phyloP scores from a whole-genome alignment of 495 filamentous ascomycete species.

The Aspergillus haitiensis region DNA sequence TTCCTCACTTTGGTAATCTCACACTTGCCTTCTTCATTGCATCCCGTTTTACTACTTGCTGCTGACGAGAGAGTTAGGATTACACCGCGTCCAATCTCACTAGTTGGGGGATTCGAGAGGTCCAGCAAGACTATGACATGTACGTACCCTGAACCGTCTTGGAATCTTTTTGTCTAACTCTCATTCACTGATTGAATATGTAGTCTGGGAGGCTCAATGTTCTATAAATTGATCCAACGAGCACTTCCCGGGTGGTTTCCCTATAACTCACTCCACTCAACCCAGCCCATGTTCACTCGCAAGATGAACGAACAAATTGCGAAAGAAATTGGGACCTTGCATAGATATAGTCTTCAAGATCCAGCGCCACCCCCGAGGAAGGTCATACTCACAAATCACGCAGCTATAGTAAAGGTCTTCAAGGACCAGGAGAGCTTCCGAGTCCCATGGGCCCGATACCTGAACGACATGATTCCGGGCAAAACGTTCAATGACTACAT shows the following conservation, averaged over 20 bases:
- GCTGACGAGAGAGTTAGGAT: conserved; percentile 10
- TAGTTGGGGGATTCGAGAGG: conserved; percentile 30
- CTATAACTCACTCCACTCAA: conserved; percentile 30
- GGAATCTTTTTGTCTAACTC: neutral
- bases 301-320: conserved; percentile 30
- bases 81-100: conserved; percentile 27
- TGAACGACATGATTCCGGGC: conserved; percentile 20
- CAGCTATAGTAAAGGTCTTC: conserved; percentile 13
- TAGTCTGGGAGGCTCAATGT: conserved; percentile 24
- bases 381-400: neutral
- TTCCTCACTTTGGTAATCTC: neutral
- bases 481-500: conserved; percentile 18
- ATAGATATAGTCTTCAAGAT: conserved; percentile 18
- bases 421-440: conserved; percentile 19
- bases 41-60: no score
- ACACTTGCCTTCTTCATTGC: no score
- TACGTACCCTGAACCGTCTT: neutral
- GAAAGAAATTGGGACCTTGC: conserved; percentile 20
- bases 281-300: conserved; percentile 33
- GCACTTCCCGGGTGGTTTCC: conserved; percentile 32
- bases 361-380: conserved; percentile 15
- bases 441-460: conserved; percentile 14
- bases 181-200: neutral
- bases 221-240: conserved; percentile 30
- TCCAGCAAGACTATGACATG: conserved; percentile 26